Conservation (phyloP, 805 yeast species). For the Candida tammaniensis region DNA sequence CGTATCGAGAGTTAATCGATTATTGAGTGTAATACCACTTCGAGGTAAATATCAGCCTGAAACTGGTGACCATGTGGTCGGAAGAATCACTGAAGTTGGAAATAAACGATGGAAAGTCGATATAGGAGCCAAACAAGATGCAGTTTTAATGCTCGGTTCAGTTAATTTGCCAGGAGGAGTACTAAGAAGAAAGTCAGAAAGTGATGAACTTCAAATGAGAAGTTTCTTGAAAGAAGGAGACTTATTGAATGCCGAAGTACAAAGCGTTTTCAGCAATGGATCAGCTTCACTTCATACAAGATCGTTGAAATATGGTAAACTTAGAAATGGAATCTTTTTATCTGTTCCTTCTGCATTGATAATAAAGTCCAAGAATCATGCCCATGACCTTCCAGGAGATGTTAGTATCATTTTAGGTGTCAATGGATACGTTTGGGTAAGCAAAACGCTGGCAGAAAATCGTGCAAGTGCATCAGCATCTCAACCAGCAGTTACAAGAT, state of each 20-base stretch:
- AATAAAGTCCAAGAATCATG: constrained; percentile 82
- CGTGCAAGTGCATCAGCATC: constrained; percentile 59
- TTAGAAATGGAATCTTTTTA: constrained; percentile 84
- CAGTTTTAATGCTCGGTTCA: constrained; percentile 88
- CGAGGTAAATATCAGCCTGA: constrained; percentile 89
- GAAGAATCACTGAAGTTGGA: constrained; percentile 91
- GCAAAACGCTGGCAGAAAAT: constrained; percentile 51
- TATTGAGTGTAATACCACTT: constrained; percentile 81
- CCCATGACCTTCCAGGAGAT: constrained; percentile 89
- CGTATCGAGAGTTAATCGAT: constrained; percentile 78
- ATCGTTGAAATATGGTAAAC: constrained; percentile 90
- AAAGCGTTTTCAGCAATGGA: constrained; percentile 84
- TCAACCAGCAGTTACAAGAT: constrained; percentile 78
- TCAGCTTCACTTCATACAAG: constrained; percentile 93
- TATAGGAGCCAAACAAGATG: constrained; percentile 92
- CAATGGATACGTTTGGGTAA: constrained; percentile 91
- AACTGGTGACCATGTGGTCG: constrained; percentile 94
- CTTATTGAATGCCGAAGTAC: constrained; percentile 92
- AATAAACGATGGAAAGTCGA: constrained; percentile 95
- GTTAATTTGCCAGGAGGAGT: constrained; percentile 98
- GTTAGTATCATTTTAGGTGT: constrained; percentile 89
- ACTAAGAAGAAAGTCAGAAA: constrained; percentile 86
- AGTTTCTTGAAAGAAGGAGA: constrained; percentile 93
- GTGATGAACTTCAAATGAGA: constrained; percentile 96
- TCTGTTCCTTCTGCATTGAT: constrained; percentile 81